Base-by-base conservation (phyloP, 177 flowering plant species). In the Telopea speciosissima region DNA sequence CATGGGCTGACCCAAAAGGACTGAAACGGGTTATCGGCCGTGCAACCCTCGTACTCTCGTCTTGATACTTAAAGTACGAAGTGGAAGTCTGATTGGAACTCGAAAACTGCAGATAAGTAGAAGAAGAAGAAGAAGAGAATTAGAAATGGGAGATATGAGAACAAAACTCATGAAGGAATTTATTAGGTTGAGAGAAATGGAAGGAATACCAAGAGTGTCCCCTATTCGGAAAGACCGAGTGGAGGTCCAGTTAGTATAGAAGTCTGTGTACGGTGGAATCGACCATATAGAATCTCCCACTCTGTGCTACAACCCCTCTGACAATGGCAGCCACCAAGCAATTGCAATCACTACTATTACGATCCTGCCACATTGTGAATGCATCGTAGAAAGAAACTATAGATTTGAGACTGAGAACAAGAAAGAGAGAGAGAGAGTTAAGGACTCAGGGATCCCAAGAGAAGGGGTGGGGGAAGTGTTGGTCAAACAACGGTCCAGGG, bases 241-340 rank as follows among this genome's bases (percentile, higher is more conserved):
- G 13, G 79, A 63, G 7, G 89, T 83, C 86, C 87, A 86, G 21
- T 79, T 76, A 33, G 62, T 40, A 80, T 80, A 86, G 65, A 74
- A 86, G 42, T 78, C 67, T 23, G 67, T 68, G 52, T 24, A 63
- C 22, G 78, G 74, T 40, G 87, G 86, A 66, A 86, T 81, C 40
- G 86, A 59, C 86, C 89, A 86, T 8, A 65, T 16, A 2, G 79
- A 74, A 69, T 76, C 86, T 54, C 85, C 86, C 14, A 82, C 84
- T 3, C 16, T 62, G 73, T 81, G 68, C 52, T 60, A 25, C 33
- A 52, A 17, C 16, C 44, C 69, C 16, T 25, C 17, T 13, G 68
- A 36, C 56, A 45, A 33, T 13, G 64, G 1, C 42, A 26, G 26
- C 59, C 69, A 49, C 59, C 69, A 45, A 22, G 33, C 33, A 23